These are phyloP conservation scores for Colletotrichum sojae DNA, from an alignment of 2,329 filamentous ascomycete species.

Conservation along the genomic window DNA sequence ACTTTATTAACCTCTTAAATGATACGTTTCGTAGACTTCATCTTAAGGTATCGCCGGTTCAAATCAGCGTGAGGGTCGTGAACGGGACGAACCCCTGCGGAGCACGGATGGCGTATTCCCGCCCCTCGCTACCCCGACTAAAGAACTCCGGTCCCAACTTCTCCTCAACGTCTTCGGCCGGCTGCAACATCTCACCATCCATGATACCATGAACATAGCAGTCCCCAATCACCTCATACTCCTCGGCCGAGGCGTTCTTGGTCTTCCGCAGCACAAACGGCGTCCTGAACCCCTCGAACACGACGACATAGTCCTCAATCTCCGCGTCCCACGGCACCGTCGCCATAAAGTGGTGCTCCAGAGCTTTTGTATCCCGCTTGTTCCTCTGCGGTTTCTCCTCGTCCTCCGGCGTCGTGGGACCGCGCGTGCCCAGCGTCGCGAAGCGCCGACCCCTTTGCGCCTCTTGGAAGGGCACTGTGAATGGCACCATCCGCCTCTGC, in stretches of 20 bases:
- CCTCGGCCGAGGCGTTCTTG: neutral
- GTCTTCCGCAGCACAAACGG: constrained; percentile 49
- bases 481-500: constrained; percentile 19
- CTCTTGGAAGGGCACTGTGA: constrained; percentile 26
- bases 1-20: neutral
- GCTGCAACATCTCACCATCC: constrained; percentile 11
- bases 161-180: neutral
- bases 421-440: constrained; percentile 14
- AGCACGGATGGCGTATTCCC: neutral
- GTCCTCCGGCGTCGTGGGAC: neutral
- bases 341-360: constrained; percentile 4
- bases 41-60: neutral
- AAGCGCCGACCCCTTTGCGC: constrained; percentile 27
- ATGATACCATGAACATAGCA: constrained; percentile 22
- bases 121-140: neutral
- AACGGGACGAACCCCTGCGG: constrained; percentile 18
- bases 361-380: neutral
- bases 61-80: neutral
- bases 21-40: neutral
- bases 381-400: neutral
- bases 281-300: constrained; percentile 51
- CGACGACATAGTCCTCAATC: constrained; percentile 47
- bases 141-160: neutral
- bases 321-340: constrained; percentile 26
- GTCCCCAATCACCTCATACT: constrained; percentile 11